Evolutionary conservation across 305 asterid genomes (phyloP).

Genomic region (Fraxinus baroniana): DNA sequence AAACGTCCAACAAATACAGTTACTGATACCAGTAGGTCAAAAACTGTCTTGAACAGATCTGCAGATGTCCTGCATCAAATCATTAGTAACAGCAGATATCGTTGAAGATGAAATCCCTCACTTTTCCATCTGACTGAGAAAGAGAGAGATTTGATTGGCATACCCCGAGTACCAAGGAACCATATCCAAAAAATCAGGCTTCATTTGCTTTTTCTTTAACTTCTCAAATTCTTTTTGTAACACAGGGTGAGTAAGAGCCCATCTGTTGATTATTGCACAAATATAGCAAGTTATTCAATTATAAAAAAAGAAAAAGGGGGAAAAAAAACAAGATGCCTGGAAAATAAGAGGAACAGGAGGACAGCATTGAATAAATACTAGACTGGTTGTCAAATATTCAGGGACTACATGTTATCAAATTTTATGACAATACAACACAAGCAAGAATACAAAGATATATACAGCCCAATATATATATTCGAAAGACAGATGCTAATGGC

Average conservation of each 20-base stretch:
- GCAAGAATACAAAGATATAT: not conserved
- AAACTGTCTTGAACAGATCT: constrained; percentile 94
- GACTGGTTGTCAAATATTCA: not conserved
- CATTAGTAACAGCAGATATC: constrained; percentile 21
- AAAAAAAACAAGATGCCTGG: not conserved
- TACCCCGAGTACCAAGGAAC: constrained; percentile 99
- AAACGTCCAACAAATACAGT: constrained; percentile 98
- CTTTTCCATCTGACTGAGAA: not conserved
- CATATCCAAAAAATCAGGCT: constrained; percentile 98
- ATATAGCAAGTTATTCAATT: constrained; percentile 15
- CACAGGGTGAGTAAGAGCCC: constrained; percentile 99
- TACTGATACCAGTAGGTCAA: constrained; percentile 95
- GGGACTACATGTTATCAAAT: constrained; percentile 1
- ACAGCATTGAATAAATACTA: not conserved
- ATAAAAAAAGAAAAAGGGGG: constrained; percentile 3
- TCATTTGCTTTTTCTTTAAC: constrained; percentile 82
- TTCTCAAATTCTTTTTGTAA: constrained; percentile 76
- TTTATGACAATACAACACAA: not conserved
- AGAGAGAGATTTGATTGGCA: constrained; percentile 16
- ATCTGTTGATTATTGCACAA: constrained; percentile 45
- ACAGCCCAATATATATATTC: not conserved
- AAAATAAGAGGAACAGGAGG: not conserved
- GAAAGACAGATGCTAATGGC: not conserved
- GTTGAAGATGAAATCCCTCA: not conserved
- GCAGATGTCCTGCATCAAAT: constrained; percentile 84